Percentiles rank a stretch among this genome's conserved stretches.
phyloP scores from a whole-genome alignment of 2,329 filamentous ascomycete species.

The Pseudopyrenochaeta lycopersici region DNA sequence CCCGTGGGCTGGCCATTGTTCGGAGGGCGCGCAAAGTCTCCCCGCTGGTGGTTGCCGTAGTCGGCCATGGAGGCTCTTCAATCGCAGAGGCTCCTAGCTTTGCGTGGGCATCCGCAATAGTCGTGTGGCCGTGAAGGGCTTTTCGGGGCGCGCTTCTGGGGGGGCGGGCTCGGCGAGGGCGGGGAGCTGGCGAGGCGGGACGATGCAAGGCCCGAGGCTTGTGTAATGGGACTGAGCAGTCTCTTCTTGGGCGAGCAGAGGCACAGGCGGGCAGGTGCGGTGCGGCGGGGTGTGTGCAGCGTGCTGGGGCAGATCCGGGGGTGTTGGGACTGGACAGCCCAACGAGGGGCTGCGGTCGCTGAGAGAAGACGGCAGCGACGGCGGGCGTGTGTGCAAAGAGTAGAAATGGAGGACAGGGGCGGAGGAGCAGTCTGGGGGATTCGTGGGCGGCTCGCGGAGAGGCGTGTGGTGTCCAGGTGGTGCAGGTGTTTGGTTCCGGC shows the following conservation, averaged over 20 bases:
- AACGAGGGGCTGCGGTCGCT: conserved; percentile 26
- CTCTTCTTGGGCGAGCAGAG: not conserved
- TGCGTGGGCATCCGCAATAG: conserved; percentile 37
- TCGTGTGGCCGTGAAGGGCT: conserved; percentile 17
- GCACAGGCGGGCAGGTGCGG: not conserved
- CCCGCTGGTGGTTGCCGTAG: conserved; percentile 69
- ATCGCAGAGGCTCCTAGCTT: conserved; percentile 18
- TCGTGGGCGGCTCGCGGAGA: conserved; percentile 17
- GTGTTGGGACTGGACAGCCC: conserved; percentile 27
- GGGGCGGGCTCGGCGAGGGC: conserved; percentile 9
- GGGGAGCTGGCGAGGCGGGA: not conserved
- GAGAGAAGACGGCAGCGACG: conserved; percentile 13
- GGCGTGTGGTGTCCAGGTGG: conserved; percentile 9
- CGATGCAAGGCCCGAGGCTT: not conserved
- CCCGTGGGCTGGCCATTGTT: conserved; percentile 63
- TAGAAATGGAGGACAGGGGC: conserved; percentile 16
- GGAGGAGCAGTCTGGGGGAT: conserved; percentile 7
- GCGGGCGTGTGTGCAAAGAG: conserved; percentile 6
- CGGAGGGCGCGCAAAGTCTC: conserved; percentile 63
- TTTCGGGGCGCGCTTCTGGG: conserved; percentile 23
- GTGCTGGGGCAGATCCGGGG: conserved; percentile 14
- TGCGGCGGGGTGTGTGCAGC: conserved; percentile 11
- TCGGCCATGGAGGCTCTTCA: conserved; percentile 64
- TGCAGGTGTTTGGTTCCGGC: conserved; percentile 15
- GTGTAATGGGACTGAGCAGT: not conserved